Conservation (phyloP, 2,329 filamentous ascomycete genomes). For the Cercospora brassicicola region DNA sequence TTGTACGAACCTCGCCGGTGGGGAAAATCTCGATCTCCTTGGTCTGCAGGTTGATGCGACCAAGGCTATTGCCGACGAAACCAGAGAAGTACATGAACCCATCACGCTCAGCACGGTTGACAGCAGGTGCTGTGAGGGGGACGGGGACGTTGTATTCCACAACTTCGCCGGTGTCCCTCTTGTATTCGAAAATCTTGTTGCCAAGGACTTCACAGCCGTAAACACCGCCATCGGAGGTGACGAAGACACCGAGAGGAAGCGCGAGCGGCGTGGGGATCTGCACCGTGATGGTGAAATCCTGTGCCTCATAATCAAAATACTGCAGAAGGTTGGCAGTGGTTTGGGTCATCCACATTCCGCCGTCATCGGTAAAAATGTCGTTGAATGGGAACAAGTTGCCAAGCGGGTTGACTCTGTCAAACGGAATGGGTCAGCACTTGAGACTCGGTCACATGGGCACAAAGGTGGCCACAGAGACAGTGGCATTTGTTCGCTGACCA, state of each 20-base stretch:
- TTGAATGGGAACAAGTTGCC: conserved; percentile 32
- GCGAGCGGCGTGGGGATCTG: conserved; percentile 20
- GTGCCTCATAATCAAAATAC: conserved; percentile 12
- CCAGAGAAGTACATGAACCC: conserved; percentile 30
- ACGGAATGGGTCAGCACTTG: neutral
- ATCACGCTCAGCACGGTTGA: conserved; percentile 27
- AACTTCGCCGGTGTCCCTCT: conserved; percentile 23
- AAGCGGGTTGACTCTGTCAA: conserved; percentile 18
- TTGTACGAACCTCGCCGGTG: conserved; percentile 6
- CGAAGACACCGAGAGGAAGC: conserved; percentile 24
- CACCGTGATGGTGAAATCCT: conserved; percentile 19
- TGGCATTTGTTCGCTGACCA: neutral
- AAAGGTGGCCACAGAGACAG: neutral
- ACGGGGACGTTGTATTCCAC: conserved; percentile 24
- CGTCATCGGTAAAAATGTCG: conserved; percentile 26
- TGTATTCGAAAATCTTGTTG: conserved; percentile 24
- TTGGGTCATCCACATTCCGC: conserved; percentile 32
- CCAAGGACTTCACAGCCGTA: conserved; percentile 22
- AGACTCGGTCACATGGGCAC: neutral
- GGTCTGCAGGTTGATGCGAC: conserved; percentile 26
- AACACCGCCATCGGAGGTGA: conserved; percentile 21
- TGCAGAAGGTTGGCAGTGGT: conserved; percentile 25
- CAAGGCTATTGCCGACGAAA: conserved; percentile 27
- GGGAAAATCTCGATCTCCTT: conserved; percentile 26
- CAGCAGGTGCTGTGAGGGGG: conserved; percentile 24